phyloP scores from a whole-genome alignment of 331 rosid genomes.

The Ulmus americana region DNA sequence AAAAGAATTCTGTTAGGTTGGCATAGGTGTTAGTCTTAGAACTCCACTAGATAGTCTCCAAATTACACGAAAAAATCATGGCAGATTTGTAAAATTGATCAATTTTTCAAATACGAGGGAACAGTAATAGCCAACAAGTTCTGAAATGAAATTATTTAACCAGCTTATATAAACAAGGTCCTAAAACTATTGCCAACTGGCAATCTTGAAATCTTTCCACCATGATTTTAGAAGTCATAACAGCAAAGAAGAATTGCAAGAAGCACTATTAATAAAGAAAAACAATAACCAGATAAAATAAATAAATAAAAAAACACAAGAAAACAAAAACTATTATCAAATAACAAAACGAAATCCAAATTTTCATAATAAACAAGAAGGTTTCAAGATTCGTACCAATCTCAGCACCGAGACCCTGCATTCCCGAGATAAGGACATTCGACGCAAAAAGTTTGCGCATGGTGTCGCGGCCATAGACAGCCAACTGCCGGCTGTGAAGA shows the following conservation, averaged over 20 bases:
- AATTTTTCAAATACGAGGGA: background rate
- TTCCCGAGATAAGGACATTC: conserved; percentile 68
- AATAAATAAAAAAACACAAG: too few relatives aligned
- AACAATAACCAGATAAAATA: too few relatives aligned
- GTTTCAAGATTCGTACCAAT: conserved; percentile 43
- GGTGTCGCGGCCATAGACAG: conserved; percentile 92
- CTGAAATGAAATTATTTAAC: background rate
- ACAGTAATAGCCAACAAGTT: background rate
- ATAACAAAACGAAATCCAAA: background rate
- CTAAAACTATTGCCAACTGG: background rate
- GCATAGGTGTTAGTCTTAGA: too few relatives aligned
- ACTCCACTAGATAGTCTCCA: too few relatives aligned
- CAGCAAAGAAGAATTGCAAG: too few relatives aligned
- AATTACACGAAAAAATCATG: background rate
- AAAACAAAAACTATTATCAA: too few relatives aligned
- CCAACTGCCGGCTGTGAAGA: conserved; percentile 94
- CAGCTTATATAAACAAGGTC: background rate
- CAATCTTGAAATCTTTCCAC: background rate
- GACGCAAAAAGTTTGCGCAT: conserved; percentile 83
- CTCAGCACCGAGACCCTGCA: conserved; percentile 95
- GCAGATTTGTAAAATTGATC: background rate
- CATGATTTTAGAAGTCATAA: too few relatives aligned
- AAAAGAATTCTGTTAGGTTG: too few relatives aligned
- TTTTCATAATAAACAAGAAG: background rate
- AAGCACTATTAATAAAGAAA: too few relatives aligned